These are phyloP conservation scores for Penicillium digitatum DNA, from an alignment of 2,329 filamentous ascomycete genomes.

Conservation along the genomic window DNA sequence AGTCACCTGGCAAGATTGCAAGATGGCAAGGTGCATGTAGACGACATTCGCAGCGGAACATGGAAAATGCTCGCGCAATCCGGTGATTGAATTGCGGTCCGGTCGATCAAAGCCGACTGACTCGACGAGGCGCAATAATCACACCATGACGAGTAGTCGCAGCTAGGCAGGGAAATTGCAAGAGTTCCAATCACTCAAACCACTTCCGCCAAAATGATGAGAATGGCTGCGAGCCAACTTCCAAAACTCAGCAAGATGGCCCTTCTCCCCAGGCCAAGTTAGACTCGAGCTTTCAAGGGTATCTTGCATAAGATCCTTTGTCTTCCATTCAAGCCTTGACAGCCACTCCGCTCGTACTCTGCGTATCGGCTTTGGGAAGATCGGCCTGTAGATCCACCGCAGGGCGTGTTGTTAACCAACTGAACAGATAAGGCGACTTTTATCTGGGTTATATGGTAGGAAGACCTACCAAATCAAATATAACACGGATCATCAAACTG, in stretches of 20 bases:
- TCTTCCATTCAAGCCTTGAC: not conserved
- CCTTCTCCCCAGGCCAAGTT: not conserved
- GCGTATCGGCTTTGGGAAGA: constrained; percentile 46
- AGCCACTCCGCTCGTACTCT: not conserved
- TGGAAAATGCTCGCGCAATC: not conserved
- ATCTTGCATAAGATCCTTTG: not conserved
- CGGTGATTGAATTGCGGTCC: not conserved
- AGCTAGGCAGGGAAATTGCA: not conserved
- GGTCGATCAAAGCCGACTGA: not conserved
- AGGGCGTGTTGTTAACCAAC: constrained; percentile 4
- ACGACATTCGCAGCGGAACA: not conserved
- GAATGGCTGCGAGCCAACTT: not conserved
- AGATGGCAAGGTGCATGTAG: not conserved
- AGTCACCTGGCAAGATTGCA: not conserved
- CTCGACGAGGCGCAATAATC: not conserved
- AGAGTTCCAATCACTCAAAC: not conserved
- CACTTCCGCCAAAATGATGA: not conserved
- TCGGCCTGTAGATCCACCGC: constrained; percentile 42
- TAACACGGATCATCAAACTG: constrained; percentile 92
- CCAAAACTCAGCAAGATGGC: not conserved
- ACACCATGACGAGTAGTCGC: not conserved
- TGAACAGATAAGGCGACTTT: not conserved
- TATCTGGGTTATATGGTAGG: not conserved
- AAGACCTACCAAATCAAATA: constrained; percentile 72
- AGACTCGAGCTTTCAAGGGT: not conserved